Base-by-base conservation (phyloP, 139 green algal species). In the Coelastrella sp. region DNA sequence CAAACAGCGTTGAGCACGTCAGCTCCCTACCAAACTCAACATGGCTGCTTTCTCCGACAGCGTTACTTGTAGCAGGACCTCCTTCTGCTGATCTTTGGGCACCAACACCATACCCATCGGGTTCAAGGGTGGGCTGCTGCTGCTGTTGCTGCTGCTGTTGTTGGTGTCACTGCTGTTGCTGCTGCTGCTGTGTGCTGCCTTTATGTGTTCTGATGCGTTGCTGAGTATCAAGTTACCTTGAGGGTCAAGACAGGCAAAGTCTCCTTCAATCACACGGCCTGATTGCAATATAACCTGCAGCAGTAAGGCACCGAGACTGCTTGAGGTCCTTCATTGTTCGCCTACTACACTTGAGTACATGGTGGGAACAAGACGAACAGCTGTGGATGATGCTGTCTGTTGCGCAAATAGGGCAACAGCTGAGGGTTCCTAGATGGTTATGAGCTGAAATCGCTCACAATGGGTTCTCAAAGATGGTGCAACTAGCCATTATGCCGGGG, bases 181-280 rank as follows among this genome's bases (percentile, higher is more conserved):
- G 60, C 13, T 3, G 21, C 41, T 72, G 21, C 41, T 57, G 21
- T 72, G 48, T 27, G 51, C 32, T 37, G 79, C 79, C 17, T 48
- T 3, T 8, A 73, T 60, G 21, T 64, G 67, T 43, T 72, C 68
- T 38, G 51, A 38, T n/a, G 79, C 79, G 30, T 85, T 91, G 60
- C 63, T 77, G 2, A 95, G 83, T 6, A 95, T 93, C 30, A 95
- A 77, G 87, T 95, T 95, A 23, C 92, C 92, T 69, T 94, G 85
- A 34, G 88, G 89, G 72, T 95, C 92, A 0, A 96, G 48, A 81
- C 92, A 95, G 0, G 85, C 71, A 25, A 95, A 89, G 11, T 90
- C 86, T 7, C 92, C 92, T 5, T 89, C 38, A 13, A 94, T 78
- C 5, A 90, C 51, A 3, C 92, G 83, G 0, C 87, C 92, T 11